Conservation (phyloP, 257 asterid species). For the Schizonepeta tenuifolia region DNA sequence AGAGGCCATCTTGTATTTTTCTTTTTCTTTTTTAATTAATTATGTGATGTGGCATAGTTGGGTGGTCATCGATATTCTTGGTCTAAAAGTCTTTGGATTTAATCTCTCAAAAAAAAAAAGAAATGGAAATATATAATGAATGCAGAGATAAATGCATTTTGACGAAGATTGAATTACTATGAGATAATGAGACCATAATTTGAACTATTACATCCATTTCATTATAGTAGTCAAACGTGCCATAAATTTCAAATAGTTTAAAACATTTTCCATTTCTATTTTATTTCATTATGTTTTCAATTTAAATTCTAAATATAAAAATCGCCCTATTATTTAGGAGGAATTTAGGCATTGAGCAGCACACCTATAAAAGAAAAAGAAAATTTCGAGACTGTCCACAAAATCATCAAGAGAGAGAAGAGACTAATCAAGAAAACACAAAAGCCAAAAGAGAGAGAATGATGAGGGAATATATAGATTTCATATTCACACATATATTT, state of each 20-base stretch:
- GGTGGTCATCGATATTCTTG: no score
- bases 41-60: no score
- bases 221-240: background rate
- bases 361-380: background rate
- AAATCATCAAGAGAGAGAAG: background rate
- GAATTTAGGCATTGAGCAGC: background rate
- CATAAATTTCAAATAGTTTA: background rate
- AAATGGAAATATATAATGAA: no score
- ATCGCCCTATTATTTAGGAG: background rate
- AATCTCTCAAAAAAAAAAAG: no score
- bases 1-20: no score
- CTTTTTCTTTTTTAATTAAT: no score
- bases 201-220: background rate
- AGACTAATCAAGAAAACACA: constrained; percentile 33
- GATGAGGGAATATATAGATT: background rate
- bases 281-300: background rate
- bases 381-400: constrained; percentile 20
- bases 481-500: background rate
- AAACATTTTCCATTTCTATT: background rate
- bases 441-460: constrained; percentile 47
- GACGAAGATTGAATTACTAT: background rate
- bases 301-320: background rate
- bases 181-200: background rate
- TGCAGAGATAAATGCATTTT: background rate
- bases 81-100: no score